Base-by-base conservation (phyloP, 768 basidiomycete genomes). In the Podaxis sp. region DNA sequence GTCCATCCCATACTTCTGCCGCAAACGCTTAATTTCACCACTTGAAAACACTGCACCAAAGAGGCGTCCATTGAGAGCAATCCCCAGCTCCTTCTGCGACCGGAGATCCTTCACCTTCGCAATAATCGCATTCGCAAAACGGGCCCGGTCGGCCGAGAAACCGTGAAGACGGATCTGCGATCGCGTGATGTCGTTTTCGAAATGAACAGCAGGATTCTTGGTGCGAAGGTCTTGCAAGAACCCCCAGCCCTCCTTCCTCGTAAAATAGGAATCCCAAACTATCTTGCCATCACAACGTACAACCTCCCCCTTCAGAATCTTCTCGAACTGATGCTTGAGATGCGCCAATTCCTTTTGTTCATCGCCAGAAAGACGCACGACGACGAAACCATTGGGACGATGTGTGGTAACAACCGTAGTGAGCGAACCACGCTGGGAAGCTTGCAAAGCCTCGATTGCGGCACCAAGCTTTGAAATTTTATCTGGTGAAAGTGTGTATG, bases 211-310 rank as follows among this genome's bases (percentile, higher is more conserved):
- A 0, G 75, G 71, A 52, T 80, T 68, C 9, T 65, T 62, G 1
- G 61, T 64, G 59, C 84, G 77, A 11, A 92, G 59, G 0, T 76
- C 70, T 0, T 74, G 66, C 52, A 93, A 57, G 69, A 82, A 91
- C 0, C 13, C 22, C 0, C 52, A 44, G 0, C 89, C 89, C 5
- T 72, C 72, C 0, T 66, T 62, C 3, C 76, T 65, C 22, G 69
- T 68, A 64, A 93, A 87, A 72, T 84, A 92, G 3, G 78, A 75
- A 63, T 92, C 87, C 90, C 90, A 93, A 7, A 83, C 74, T 1
- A 79, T 73, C 44, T 82, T 81, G 30, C 80, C 84, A 51, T 84
- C 79, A 17, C 81, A 67, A 28, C 73, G 77, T 38, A 90, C 70
- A 2, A 81, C 74, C 65, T 92, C 87, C 0, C 91, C 90, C 2